phyloP scores from a whole-genome alignment of 192 early-diverging fungal genomes.

The Mortierella hygrophila region DNA sequence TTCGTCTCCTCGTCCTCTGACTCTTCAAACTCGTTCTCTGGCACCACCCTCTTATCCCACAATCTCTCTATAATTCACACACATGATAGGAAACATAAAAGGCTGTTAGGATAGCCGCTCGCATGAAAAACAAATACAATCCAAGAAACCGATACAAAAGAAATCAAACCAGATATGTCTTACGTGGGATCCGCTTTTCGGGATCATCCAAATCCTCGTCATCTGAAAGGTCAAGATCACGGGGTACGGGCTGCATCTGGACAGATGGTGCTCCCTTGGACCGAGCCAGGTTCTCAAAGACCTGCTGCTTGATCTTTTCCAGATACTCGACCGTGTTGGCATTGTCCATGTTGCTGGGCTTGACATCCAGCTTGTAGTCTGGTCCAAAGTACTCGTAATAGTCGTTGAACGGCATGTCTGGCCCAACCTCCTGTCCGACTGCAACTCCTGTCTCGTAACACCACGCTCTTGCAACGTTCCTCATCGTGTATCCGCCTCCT shows the following conservation, averaged over 20 bases:
- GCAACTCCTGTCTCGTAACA: conserved; percentile 94
- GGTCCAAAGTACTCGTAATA: conserved; percentile 94
- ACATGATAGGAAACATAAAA: background rate
- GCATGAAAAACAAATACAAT: conserved; percentile 1
- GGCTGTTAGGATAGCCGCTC: background rate
- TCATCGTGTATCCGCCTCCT: conserved; percentile 98
- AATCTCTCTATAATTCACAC: conserved; percentile 61
- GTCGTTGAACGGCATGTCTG: conserved; percentile 83
- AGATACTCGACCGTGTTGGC: conserved; percentile 88
- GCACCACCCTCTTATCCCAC: conserved; percentile 74
- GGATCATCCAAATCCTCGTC: conserved; percentile 79
- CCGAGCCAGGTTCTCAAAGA: conserved; percentile 74
- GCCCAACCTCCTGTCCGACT: conserved; percentile 73
- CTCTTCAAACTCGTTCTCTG: conserved; percentile 80
- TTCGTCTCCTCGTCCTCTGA: conserved; percentile 71
- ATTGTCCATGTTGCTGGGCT: conserved; percentile 88
- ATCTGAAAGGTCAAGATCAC: conserved; percentile 70
- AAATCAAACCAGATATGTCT: background rate
- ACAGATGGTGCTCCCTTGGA: conserved; percentile 85
- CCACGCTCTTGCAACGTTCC: conserved; percentile 95
- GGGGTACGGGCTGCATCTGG: conserved; percentile 85
- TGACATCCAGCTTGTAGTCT: conserved; percentile 88
- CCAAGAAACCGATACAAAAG: conserved; percentile 1
- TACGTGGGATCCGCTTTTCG: conserved; percentile 73
- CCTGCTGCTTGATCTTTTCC: conserved; percentile 76